phyloP scores from a whole-genome alignment of 352 stramenopile genomes.

The Globisporangium solare region DNA sequence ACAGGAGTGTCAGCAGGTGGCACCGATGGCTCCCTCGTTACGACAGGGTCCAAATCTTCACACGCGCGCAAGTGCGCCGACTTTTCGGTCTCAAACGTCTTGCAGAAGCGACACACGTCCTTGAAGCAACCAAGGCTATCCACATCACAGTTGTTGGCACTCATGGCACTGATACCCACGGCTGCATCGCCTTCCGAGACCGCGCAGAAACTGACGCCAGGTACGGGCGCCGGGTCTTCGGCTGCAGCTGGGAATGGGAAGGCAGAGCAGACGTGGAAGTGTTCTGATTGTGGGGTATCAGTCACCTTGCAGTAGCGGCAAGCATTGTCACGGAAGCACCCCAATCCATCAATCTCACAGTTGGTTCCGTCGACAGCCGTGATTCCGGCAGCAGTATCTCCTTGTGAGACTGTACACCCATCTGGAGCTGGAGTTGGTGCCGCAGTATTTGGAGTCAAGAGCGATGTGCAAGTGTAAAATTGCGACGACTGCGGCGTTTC shows the following conservation, averaged over 20 bases:
- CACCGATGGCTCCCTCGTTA: neutral
- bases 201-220: neutral
- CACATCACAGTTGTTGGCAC: constrained; percentile 5
- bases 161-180: constrained; percentile 13
- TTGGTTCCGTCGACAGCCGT: neutral
- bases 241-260: neutral
- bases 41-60: constrained; percentile 2
- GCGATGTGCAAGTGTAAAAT: no score
- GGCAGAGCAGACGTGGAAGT: constrained; percentile 7
- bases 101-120: constrained; percentile 14
- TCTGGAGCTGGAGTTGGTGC: no score
- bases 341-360: neutral
- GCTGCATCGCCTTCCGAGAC: constrained; percentile 7
- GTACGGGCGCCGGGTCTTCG: neutral
- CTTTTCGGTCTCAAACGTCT: neutral
- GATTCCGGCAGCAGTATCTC: neutral
- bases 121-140: constrained; percentile 11
- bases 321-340: neutral
- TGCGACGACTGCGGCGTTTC: no score
- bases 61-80: constrained; percentile 3
- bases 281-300: constrained; percentile 9
- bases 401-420: no score
- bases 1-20: neutral
- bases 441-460: no score
- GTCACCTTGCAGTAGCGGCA: constrained; percentile 19